These are phyloP conservation scores for Blumeria graminis DNA, from an alignment of 2,329 filamentous ascomycete species.

Conservation along the genomic window DNA sequence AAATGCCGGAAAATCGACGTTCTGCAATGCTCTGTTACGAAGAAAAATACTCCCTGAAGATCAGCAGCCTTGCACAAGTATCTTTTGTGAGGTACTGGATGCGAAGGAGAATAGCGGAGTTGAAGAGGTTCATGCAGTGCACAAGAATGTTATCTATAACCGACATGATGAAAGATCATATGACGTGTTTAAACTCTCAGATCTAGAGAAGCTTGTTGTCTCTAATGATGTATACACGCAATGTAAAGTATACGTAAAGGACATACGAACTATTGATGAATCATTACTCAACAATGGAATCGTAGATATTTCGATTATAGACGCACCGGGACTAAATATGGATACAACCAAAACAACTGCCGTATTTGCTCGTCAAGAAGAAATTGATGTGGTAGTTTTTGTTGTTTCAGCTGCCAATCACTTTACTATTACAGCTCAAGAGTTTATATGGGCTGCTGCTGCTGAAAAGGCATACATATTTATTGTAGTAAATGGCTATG, in stretches of 20 bases:
- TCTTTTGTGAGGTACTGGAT: constrained; percentile 94
- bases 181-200: constrained; percentile 53
- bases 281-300: constrained; percentile 92
- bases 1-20: constrained; percentile 95
- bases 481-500: constrained; percentile 94
- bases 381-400: constrained; percentile 97
- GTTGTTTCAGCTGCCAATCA: constrained; percentile 95
- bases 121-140: constrained; percentile 89
- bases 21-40: constrained; percentile 88
- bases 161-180: constrained; percentile 87
- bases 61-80: constrained; percentile 92
- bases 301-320: constrained; percentile 91
- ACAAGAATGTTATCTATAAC: constrained; percentile 56
- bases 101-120: constrained; percentile 71
- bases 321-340: constrained; percentile 83
- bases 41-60: constrained; percentile 88
- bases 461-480: constrained; percentile 97
- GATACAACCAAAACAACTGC: constrained; percentile 95
- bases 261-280: constrained; percentile 70
- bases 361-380: constrained; percentile 88
- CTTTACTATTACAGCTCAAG: constrained; percentile 90
- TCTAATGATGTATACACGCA: constrained; percentile 77
- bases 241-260: constrained; percentile 92
- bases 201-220: constrained; percentile 71
- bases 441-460: constrained; percentile 89